These are phyloP conservation scores for Apiotrichum gracile DNA, from an alignment of 1,284 basidiomycete genomes.

Conservation along the genomic window DNA sequence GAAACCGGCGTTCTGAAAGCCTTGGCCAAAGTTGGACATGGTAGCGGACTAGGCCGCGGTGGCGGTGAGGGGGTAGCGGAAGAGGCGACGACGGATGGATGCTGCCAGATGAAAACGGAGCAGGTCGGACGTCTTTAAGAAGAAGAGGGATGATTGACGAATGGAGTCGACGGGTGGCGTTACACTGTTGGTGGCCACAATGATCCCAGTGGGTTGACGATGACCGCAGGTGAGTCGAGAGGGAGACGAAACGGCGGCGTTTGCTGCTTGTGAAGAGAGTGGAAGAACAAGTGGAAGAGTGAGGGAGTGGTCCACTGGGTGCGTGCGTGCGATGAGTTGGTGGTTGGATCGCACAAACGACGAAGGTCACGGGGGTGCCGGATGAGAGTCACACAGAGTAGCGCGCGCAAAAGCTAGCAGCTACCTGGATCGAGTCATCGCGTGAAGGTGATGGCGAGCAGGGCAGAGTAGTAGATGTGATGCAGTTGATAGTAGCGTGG, in stretches of 20 bases:
- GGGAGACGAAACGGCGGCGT: background rate
- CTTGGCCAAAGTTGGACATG: constrained; percentile 22
- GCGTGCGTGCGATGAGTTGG: background rate
- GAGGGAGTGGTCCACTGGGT: too few relatives aligned
- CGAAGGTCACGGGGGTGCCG: too few relatives aligned
- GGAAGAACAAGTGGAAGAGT: background rate
- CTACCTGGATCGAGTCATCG: too few relatives aligned
- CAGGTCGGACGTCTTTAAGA: background rate
- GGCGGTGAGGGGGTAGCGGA: background rate
- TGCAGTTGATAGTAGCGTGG: too few relatives aligned
- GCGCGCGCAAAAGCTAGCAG: too few relatives aligned
- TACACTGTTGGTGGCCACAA: background rate
- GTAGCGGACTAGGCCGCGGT: constrained; percentile 6
- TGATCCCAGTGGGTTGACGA: background rate
- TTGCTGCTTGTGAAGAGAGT: background rate
- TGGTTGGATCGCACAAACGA: background rate
- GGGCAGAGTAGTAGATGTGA: too few relatives aligned
- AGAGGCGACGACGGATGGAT: background rate
- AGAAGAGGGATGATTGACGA: background rate
- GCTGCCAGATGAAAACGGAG: background rate
- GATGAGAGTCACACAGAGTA: too few relatives aligned
- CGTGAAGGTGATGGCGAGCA: too few relatives aligned
- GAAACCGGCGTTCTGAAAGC: constrained; percentile 15
- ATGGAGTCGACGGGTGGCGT: background rate
- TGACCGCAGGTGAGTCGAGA: background rate